Conservation (phyloP, 768 basidiomycete species). For the Russula sp. region DNA sequence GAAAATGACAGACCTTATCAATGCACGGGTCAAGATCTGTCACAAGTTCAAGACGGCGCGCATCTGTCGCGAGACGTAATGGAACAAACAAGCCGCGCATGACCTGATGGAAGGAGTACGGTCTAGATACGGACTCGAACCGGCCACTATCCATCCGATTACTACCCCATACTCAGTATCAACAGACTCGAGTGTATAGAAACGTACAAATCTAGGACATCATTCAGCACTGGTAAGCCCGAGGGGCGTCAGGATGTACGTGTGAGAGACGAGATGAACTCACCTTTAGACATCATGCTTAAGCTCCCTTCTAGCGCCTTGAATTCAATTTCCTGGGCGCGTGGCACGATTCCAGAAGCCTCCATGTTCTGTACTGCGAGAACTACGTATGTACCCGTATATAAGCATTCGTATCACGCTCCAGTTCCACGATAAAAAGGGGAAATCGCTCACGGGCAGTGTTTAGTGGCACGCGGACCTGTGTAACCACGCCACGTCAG, state of each 20-base stretch:
- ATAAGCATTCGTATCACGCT: not conserved
- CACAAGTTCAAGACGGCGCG: conserved; percentile 56
- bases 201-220: conserved; percentile 67
- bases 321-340: conserved; percentile 81
- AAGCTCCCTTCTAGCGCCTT: conserved; percentile 75
- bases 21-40: conserved; percentile 63
- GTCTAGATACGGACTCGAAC: conserved; percentile 65
- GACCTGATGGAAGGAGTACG: conserved; percentile 71
- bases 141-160: conserved; percentile 84
- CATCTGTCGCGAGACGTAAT: conserved; percentile 57
- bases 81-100: conserved; percentile 69
- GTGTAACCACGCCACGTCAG: conserved; percentile 29
- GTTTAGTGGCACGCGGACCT: conserved; percentile 77
- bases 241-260: conserved; percentile 4
- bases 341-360: conserved; percentile 62
- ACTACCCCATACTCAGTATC: conserved; percentile 30
- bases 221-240: conserved; percentile 51
- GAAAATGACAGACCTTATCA: conserved; percentile 43
- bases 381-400: conserved; percentile 29
- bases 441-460: conserved; percentile 45
- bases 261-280: conserved; percentile 15
- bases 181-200: not conserved
- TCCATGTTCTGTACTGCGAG: conserved; percentile 92
- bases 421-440: not conserved
- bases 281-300: conserved; percentile 84